A percentile compares a stretch with the other conserved stretches of the same genome.
These are phyloP conservation scores for Daldinia concentrica DNA, from an alignment of 495 filamentous ascomycete species.

Conservation along the genomic window DNA sequence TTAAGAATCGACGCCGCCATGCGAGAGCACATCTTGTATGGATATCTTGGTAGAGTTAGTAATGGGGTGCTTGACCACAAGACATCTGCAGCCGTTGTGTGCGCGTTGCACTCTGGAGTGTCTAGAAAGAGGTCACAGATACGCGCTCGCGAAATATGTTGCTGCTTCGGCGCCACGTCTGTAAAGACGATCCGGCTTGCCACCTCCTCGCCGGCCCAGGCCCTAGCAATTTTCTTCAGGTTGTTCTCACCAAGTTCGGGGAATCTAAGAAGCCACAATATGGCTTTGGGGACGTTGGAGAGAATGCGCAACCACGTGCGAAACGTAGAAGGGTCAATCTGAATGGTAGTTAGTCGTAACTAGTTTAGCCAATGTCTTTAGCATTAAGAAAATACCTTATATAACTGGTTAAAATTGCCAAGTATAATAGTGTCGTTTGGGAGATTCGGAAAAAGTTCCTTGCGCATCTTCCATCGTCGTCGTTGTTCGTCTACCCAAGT, in stretches of 20 bases:
- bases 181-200: slow-evolving; percentile 96
- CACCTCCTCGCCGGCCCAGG: slow-evolving; percentile 86
- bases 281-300: slow-evolving; percentile 81
- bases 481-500: slow-evolving; percentile 88
- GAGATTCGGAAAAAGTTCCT: slow-evolving; percentile 88
- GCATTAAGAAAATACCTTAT: slow-evolving; percentile 75
- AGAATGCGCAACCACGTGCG: slow-evolving; percentile 96
- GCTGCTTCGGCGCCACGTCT: slow-evolving; percentile 93
- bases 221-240: slow-evolving; percentile 77
- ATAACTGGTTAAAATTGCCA: slow-evolving; percentile 98
- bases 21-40: slow-evolving; percentile 98
- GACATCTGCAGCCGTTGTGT: slow-evolving; percentile 96
- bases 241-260: slow-evolving; percentile 92
- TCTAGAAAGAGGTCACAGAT: slow-evolving; percentile 96
- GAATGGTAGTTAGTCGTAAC: slow-evolving; percentile 14
- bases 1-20: slow-evolving; percentile 95
- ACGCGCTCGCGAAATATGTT: slow-evolving; percentile 91
- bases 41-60: slow-evolving; percentile 90
- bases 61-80: slow-evolving; percentile 96
- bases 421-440: slow-evolving; percentile 89
- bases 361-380: background rate
- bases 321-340: slow-evolving; percentile 99
- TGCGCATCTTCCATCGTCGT: slow-evolving; percentile 91
- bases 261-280: slow-evolving; percentile 96
- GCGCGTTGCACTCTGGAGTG: slow-evolving; percentile 97